A percentile compares a stretch with the other conserved stretches of the same genome.
phyloP scores from a whole-genome alignment of 495 filamentous ascomycete species.

The Stereocaulon alpinum region DNA sequence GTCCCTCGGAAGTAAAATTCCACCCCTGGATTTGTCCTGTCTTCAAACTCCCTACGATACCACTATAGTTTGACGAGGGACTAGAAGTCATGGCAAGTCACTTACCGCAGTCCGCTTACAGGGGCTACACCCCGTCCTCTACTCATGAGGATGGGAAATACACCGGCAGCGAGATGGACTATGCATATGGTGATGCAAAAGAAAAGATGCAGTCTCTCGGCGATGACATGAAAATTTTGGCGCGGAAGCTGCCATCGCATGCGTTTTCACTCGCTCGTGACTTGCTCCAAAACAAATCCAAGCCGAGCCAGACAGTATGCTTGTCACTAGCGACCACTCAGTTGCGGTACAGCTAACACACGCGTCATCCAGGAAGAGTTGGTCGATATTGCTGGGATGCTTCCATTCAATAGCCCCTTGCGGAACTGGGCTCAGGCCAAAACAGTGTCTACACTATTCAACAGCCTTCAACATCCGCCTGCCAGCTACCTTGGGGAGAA shows the following conservation, averaged over 20 bases:
- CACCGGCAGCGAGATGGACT: conserved; percentile 8
- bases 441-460: conserved; percentile 36
- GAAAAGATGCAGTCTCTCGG: conserved; percentile 1
- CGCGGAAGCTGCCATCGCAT: conserved; percentile 5
- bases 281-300: background rate
- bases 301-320: background rate
- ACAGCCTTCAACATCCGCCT: conserved; percentile 52
- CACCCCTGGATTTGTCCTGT: too few relatives aligned
- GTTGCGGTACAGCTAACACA: background rate
- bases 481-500: conserved; percentile 29
- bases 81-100: background rate
- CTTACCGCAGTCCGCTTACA: background rate
- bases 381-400: background rate
- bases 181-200: conserved; percentile 5
- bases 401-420: background rate
- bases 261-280: background rate
- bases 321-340: background rate
- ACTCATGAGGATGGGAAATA: conserved; percentile 3
- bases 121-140: background rate
- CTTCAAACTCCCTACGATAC: too few relatives aligned
- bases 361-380: background rate
- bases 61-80: too few relatives aligned
- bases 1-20: too few relatives aligned
- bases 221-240: conserved; percentile 1
- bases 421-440: background rate